These are phyloP conservation scores for Hypholoma fasciculare DNA, from an alignment of 768 basidiomycete genomes.

Conservation along the genomic window DNA sequence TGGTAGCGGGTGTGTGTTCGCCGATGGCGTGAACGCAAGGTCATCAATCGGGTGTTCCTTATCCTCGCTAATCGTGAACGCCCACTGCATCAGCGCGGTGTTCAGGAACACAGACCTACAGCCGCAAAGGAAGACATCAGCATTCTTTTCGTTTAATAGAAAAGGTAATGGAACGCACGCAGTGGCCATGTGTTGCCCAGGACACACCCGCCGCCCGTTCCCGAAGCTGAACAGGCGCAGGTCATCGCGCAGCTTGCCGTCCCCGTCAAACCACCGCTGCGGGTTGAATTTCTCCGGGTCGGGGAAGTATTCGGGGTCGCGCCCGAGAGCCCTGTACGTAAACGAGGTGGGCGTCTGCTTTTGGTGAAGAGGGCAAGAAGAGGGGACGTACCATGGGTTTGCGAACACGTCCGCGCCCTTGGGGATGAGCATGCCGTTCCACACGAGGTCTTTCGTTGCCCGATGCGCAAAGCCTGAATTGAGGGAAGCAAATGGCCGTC, in stretches of 20 bases:
- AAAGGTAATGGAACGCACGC: conserved; percentile 23
- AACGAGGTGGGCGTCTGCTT: neutral
- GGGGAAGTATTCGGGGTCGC: conserved; percentile 57
- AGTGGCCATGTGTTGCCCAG: conserved; percentile 61
- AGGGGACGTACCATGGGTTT: conserved; percentile 51
- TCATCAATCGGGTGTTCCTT: conserved; percentile 57
- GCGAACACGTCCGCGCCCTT: conserved; percentile 58
- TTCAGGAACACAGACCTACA: conserved; percentile 66
- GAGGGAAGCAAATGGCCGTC: neutral
- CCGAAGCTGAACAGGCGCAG: conserved; percentile 56
- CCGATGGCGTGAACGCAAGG: conserved; percentile 60
- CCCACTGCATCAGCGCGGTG: conserved; percentile 63
- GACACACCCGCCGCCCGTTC: conserved; percentile 62
- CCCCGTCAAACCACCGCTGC: conserved; percentile 51
- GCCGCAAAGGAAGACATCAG: neutral
- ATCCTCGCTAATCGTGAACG: conserved; percentile 57
- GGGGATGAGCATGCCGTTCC: conserved; percentile 47
- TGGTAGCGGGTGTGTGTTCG: conserved; percentile 62
- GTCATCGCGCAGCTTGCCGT: conserved; percentile 50
- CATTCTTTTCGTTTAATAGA: too few species aligned
- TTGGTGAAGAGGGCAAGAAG: neutral
- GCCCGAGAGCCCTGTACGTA: conserved; percentile 46
- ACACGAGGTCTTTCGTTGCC: conserved; percentile 63
- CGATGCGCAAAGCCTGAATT: conserved; percentile 57
- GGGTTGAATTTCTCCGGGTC: conserved; percentile 62